A percentile compares a stretch with the other conserved stretches of the same genome.
These are phyloP conservation scores for Suillus subluteus DNA, from an alignment of 768 basidiomycete species.

Conservation along the genomic window DNA sequence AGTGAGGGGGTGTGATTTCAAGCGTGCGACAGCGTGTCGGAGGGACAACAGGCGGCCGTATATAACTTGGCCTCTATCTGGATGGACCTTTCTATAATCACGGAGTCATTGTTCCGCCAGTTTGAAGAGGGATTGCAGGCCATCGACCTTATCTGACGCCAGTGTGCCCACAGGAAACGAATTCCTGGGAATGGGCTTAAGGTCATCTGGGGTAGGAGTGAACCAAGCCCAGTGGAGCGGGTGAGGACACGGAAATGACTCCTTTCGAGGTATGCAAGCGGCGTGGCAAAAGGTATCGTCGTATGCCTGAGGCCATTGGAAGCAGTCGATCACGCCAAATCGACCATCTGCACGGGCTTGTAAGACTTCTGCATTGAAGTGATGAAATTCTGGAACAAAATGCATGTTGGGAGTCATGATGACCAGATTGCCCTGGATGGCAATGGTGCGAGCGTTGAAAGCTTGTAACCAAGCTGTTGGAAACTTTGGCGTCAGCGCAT, in stretches of 20 bases:
- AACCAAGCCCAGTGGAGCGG: conserved; percentile 10
- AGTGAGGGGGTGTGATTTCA: too few species aligned
- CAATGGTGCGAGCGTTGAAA: neutral
- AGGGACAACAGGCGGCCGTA: neutral
- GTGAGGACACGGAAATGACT: conserved; percentile 10
- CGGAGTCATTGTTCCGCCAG: neutral
- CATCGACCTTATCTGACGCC: conserved; percentile 2
- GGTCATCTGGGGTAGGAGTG: conserved; percentile 1
- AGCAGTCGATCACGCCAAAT: neutral
- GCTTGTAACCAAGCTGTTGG: neutral
- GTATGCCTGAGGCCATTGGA: conserved; percentile 12
- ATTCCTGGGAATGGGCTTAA: neutral
- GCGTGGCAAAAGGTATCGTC: neutral
- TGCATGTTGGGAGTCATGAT: conserved; percentile 7
- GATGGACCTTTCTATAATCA: neutral
- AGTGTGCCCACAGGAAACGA: conserved; percentile 10
- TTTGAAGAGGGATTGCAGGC: neutral
- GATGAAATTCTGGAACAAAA: neutral
- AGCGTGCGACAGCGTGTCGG: too few species aligned
- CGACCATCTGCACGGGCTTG: neutral
- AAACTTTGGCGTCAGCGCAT: too few species aligned
- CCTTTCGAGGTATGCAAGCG: neutral
- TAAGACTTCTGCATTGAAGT: neutral
- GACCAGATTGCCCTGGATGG: neutral
- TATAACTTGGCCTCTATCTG: conserved; percentile 8